Conservation (phyloP, 331 rosid genomes). For the Ulmus americana region DNA sequence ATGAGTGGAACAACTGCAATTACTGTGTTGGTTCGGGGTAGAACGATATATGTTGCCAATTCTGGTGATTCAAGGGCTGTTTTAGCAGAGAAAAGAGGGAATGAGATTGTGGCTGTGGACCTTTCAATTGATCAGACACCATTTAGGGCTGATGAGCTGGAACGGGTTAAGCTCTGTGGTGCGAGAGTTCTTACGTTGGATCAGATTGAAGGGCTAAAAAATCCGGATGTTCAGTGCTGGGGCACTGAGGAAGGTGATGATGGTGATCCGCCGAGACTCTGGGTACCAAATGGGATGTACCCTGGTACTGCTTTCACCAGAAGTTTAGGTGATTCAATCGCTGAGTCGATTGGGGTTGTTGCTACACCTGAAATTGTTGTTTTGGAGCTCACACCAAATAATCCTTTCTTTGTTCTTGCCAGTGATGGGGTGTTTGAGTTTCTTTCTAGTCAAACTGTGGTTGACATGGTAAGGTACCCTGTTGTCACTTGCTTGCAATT, state of each 20-base stretch:
- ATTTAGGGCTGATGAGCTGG: conserved; percentile 70
- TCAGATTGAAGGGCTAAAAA: conserved; percentile 95
- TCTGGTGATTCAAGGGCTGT: conserved; percentile 96
- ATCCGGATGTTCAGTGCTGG: conserved; percentile 93
- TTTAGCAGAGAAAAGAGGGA: conserved; percentile 71
- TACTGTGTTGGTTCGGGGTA: conserved; percentile 76
- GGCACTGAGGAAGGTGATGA: conserved; percentile 90
- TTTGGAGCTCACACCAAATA: conserved; percentile 65
- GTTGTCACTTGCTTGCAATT: conserved; percentile 25
- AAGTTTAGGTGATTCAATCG: conserved; percentile 90
- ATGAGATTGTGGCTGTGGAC: conserved; percentile 72
- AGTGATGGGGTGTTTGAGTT: conserved; percentile 99
- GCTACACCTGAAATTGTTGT: conserved; percentile 89
- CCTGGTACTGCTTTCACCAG: conserved; percentile 97
- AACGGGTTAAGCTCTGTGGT: conserved; percentile 86
- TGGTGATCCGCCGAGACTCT: conserved; percentile 93
- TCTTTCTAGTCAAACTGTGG: conserved; percentile 86
- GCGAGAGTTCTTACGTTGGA: conserved; percentile 94
- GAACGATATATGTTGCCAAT: conserved; percentile 74
- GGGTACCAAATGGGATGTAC: conserved; percentile 97
- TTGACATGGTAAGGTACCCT: conserved; percentile 65
- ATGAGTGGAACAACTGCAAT: conserved; percentile 98
- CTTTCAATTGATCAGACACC: conserved; percentile 94
- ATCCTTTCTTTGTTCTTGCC: conserved; percentile 91
- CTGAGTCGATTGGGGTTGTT: conserved; percentile 92